Conservation (phyloP, 495 filamentous ascomycete genomes). For the Talaromyces liani region DNA sequence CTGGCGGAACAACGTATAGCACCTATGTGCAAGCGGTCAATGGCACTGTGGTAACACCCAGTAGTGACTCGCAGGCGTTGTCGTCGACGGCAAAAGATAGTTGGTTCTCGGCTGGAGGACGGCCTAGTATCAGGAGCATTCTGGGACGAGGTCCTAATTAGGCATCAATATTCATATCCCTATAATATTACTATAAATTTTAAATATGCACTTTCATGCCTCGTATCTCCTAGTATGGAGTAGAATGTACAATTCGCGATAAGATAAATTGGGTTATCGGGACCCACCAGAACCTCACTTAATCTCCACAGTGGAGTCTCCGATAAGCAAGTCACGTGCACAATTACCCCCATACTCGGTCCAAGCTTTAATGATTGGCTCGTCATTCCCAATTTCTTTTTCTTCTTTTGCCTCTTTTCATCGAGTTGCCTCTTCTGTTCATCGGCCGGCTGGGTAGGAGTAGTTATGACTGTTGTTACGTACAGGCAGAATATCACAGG, state of each 20-base stretch:
- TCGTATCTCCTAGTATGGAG: too few relatives aligned
- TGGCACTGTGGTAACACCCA: constrained; percentile 32
- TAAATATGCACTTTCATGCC: neutral
- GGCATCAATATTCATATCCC: neutral
- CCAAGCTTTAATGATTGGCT: neutral
- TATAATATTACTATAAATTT: neutral
- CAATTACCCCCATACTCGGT: neutral
- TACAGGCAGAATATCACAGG: constrained; percentile 3
- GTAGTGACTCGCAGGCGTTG: neutral
- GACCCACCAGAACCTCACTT: neutral
- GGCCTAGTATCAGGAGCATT: constrained; percentile 8
- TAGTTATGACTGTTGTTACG: neutral
- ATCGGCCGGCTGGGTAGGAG: neutral
- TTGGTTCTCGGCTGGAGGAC: neutral
- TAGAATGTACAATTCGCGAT: neutral
- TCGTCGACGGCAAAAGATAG: neutral
- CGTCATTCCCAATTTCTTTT: neutral
- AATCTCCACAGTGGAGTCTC: neutral
- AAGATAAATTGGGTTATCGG: neutral
- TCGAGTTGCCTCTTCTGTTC: neutral
- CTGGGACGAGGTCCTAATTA: constrained; percentile 7
- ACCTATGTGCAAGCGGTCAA: constrained; percentile 47
- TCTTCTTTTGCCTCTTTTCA: constrained; percentile 1
- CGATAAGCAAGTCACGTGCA: constrained; percentile 1
- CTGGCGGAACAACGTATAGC: constrained; percentile 32